Evolutionary conservation across 225 moss, liverwort and hornwort species (phyloP).

Genomic region (Takakia lepidozioides): DNA sequence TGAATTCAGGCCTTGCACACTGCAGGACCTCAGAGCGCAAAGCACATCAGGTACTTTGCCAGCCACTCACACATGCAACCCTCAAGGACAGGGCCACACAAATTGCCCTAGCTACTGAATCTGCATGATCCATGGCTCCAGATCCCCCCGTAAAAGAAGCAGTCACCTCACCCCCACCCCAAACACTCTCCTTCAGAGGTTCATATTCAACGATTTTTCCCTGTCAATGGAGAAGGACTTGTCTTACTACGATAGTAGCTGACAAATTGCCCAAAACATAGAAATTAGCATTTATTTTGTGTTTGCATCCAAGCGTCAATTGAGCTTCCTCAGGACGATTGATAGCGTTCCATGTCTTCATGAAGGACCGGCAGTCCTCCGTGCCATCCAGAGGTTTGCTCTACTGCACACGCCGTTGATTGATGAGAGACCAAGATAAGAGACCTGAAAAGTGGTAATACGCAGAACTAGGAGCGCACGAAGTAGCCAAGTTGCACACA

Average conservation of each 20-base stretch:
- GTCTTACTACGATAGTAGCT: slow-evolving; percentile 36
- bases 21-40: too few species aligned
- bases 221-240: slow-evolving; percentile 8
- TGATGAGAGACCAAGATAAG: background rate
- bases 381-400: slow-evolving; percentile 65
- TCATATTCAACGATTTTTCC: too few species aligned
- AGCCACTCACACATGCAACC: too few species aligned
- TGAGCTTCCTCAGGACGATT: slow-evolving; percentile 78
- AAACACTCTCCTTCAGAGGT: too few species aligned
- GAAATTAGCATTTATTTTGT: slow-evolving; percentile 65
- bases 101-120: too few species aligned
- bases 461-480: background rate
- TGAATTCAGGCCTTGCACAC: too few species aligned
- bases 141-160: too few species aligned
- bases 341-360: slow-evolving; percentile 71
- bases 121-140: too few species aligned
- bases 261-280: slow-evolving; percentile 42
- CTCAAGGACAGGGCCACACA: too few species aligned
- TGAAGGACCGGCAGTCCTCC: slow-evolving; percentile 45
- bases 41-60: too few species aligned
- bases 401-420: background rate
- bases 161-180: too few species aligned
- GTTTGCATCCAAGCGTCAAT: slow-evolving; percentile 60
- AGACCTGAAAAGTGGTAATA: background rate
- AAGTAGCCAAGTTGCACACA: background rate